Percentiles rank a stretch among this genome's conserved stretches.
These are phyloP conservation scores for Hortiboletus flavorubellus DNA, from an alignment of 768 basidiomycete species.

Conservation along the genomic window DNA sequence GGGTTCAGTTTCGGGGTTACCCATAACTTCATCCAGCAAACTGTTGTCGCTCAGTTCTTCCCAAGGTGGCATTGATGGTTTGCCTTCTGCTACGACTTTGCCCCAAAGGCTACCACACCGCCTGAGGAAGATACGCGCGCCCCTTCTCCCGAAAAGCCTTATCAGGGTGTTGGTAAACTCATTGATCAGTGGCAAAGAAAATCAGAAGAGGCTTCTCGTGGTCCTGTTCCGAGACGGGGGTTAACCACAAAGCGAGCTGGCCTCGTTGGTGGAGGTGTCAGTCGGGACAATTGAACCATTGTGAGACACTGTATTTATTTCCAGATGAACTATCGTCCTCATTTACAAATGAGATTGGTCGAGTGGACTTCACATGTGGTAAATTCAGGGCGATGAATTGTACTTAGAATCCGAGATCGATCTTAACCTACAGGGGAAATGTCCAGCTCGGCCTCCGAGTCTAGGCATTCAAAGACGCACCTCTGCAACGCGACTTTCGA, in stretches of 20 bases:
- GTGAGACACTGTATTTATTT: slow-evolving; percentile 15
- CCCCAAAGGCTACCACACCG: slow-evolving; percentile 10
- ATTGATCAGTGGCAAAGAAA: slow-evolving; percentile 90
- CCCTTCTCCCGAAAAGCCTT: slow-evolving; percentile 73
- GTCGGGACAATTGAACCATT: slow-evolving; percentile 20
- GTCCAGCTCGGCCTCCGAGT: neutral
- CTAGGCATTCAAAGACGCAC: neutral
- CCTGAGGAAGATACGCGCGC: slow-evolving; percentile 39
- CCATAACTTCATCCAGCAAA: slow-evolving; percentile 21
- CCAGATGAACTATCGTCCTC: neutral
- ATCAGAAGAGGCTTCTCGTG: slow-evolving; percentile 50
- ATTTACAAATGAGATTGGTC: slow-evolving; percentile 7
- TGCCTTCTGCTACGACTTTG: slow-evolving; percentile 14
- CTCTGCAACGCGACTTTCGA: slow-evolving; percentile 6
- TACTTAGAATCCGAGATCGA: slow-evolving; percentile 3
- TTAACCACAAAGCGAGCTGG: slow-evolving; percentile 40
- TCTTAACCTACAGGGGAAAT: slow-evolving; percentile 7
- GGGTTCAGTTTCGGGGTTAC: slow-evolving; percentile 23
- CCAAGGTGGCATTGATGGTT: slow-evolving; percentile 24
- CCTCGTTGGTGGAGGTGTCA: slow-evolving; percentile 21
- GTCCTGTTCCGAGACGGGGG: slow-evolving; percentile 37
- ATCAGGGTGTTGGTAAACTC: slow-evolving; percentile 77
- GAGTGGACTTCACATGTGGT: neutral
- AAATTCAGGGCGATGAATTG: neutral
- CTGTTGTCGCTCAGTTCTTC: slow-evolving; percentile 12